These are phyloP conservation scores for Monosporascus sp. DNA, from an alignment of 2,329 filamentous ascomycete genomes.

Conservation along the genomic window DNA sequence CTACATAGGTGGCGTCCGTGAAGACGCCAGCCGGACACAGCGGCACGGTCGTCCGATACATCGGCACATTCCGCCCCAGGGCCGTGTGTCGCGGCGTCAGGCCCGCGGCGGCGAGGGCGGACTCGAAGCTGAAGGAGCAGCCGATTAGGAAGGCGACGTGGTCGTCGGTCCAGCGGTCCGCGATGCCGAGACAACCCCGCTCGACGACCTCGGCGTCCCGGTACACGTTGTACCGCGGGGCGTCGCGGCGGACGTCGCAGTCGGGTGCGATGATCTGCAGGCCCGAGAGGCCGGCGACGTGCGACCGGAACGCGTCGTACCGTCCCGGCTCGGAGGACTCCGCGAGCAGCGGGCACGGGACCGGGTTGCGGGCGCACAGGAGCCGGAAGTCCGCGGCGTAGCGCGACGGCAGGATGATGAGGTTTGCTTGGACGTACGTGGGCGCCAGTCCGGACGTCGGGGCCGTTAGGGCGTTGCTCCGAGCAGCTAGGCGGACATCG, in stretches of 20 bases:
- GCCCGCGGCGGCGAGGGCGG: slow-evolving; percentile 45
- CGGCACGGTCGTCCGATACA: slow-evolving; percentile 56
- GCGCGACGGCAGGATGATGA: slow-evolving; percentile 52
- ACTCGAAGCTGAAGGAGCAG: slow-evolving; percentile 61
- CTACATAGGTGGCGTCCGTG: slow-evolving; percentile 47
- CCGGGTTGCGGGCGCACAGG: slow-evolving; percentile 57
- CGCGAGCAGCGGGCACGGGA: slow-evolving; percentile 57
- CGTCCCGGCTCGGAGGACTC: slow-evolving; percentile 42
- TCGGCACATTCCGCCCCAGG: slow-evolving; percentile 49
- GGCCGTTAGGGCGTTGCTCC: slow-evolving; percentile 32
- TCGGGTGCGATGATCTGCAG: slow-evolving; percentile 27
- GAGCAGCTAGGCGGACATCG: slow-evolving; percentile 39
- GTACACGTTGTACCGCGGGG: slow-evolving; percentile 56
- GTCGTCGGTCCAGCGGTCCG: slow-evolving; percentile 48
- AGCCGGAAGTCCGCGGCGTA: slow-evolving; percentile 54
- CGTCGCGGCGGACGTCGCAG: slow-evolving; percentile 54
- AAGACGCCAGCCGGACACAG: slow-evolving; percentile 57
- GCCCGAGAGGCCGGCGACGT: slow-evolving; percentile 16
- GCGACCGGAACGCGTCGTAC: slow-evolving; percentile 32
- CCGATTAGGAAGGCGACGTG: slow-evolving; percentile 61
- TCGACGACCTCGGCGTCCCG: slow-evolving; percentile 37
- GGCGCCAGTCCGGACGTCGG: slow-evolving; percentile 52
- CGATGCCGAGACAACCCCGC: slow-evolving; percentile 37
- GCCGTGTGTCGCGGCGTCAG: slow-evolving; percentile 47
- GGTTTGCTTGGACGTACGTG: slow-evolving; percentile 55